A percentile compares a stretch with the other conserved stretches of the same genome.
Conservation (phyloP, 2,329 filamentous ascomycete species). For the Alternaria solani region DNA sequence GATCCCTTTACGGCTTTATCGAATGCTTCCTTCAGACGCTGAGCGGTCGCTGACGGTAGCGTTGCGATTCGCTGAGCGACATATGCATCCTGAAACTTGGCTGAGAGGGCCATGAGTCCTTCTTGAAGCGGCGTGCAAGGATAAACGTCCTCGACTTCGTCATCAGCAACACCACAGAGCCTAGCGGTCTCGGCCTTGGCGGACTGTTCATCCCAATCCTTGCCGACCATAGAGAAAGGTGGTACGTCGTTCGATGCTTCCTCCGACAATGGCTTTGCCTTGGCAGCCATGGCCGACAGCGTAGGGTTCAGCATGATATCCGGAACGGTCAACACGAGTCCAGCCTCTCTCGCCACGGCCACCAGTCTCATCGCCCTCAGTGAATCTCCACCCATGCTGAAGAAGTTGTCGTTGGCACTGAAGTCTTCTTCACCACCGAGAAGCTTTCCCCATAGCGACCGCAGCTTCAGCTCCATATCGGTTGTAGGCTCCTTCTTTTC, state of each 20-base stretch:
- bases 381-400: conserved; percentile 60
- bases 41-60: conserved; percentile 43
- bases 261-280: conserved; percentile 32
- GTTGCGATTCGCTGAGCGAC: conserved; percentile 50
- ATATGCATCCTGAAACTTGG: conserved; percentile 49
- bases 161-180: conserved; percentile 38
- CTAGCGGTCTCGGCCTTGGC: conserved; percentile 50
- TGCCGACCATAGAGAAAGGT: conserved; percentile 46
- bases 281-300: conserved; percentile 57
- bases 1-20: conserved; percentile 41
- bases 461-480: conserved; percentile 42
- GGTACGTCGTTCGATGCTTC: conserved; percentile 33
- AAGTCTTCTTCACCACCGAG: conserved; percentile 46
- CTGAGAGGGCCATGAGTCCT: conserved; percentile 52
- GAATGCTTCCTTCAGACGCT: conserved; percentile 49
- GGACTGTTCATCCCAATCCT: conserved; percentile 38
- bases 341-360: conserved; percentile 60
- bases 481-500: conserved; percentile 56
- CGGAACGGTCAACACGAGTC: conserved; percentile 61
- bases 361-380: conserved; percentile 65
- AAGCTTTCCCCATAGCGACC: conserved; percentile 42
- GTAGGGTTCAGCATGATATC: conserved; percentile 62
- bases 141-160: conserved; percentile 51
- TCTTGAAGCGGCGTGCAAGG: conserved; percentile 55
- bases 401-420: conserved; percentile 52